These are phyloP conservation scores for Didymella arachidicola DNA, from an alignment of 2,329 filamentous ascomycete genomes.

Conservation along the genomic window DNA sequence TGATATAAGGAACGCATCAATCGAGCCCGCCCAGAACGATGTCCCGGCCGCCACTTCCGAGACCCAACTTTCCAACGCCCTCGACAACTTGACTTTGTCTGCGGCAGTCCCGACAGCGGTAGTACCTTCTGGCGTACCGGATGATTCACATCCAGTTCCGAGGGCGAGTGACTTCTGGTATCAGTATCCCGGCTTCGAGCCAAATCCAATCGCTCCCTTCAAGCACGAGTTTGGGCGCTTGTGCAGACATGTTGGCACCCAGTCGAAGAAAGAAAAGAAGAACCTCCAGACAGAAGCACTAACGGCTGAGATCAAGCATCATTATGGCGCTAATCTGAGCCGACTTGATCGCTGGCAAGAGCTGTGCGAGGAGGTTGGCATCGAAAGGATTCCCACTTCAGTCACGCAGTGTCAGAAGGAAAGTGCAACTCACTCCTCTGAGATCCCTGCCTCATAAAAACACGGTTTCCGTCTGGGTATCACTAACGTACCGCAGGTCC, in stretches of 20 bases:
- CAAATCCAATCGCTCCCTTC: conserved; percentile 26
- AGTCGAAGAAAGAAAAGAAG: conserved; percentile 7
- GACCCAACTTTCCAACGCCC: not conserved
- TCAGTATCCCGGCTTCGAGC: conserved; percentile 27
- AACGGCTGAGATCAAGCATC: conserved; percentile 30
- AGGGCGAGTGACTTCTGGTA: conserved; percentile 29
- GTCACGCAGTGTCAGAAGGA: conserved; percentile 37
- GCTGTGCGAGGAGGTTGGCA: conserved; percentile 36
- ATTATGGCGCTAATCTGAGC: conserved; percentile 26
- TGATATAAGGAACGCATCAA: conserved; percentile 5
- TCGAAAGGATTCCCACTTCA: conserved; percentile 26
- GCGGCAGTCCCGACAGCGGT: not conserved
- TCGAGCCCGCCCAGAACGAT: not conserved
- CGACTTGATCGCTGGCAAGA: conserved; percentile 36
- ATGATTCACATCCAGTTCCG: not conserved
- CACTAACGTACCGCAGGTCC: conserved; percentile 23
- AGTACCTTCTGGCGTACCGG: not conserved
- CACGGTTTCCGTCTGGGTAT: not conserved
- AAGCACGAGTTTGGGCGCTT: conserved; percentile 32
- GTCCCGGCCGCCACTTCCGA: not conserved
- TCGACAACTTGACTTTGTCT: not conserved
- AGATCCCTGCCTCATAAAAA: not conserved
- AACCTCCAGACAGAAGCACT: conserved; percentile 22
- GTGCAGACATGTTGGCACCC: conserved; percentile 15
- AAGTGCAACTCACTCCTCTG: not conserved